Conservation (phyloP, 2,329 filamentous ascomycete genomes). For the Fusarium drepaniforme region DNA sequence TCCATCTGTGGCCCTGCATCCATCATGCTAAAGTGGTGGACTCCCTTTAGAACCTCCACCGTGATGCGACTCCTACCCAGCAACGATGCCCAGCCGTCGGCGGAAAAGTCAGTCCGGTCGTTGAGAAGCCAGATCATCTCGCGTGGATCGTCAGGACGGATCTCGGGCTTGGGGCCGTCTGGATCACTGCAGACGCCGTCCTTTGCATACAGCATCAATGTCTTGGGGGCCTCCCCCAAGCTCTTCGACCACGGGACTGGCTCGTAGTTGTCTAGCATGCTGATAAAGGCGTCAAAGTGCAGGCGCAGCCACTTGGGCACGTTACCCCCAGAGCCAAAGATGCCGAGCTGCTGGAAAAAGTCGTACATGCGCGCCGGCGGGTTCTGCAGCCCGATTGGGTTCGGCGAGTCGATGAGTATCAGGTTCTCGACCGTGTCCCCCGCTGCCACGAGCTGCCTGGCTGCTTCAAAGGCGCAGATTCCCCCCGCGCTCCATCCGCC, state of each 20-base stretch:
- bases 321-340: conserved; percentile 74
- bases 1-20: conserved; percentile 35
- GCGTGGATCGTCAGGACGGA: conserved; percentile 60
- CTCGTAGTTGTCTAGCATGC: conserved; percentile 76
- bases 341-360: conserved; percentile 79
- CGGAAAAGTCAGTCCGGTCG: conserved; percentile 75
- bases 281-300: conserved; percentile 78
- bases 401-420: conserved; percentile 75
- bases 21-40: conserved; percentile 41
- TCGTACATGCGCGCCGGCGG: conserved; percentile 73
- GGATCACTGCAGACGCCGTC: conserved; percentile 79
- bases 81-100: conserved; percentile 42
- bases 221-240: conserved; percentile 66
- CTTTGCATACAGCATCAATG: conserved; percentile 77
- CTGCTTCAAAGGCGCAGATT: conserved; percentile 77
- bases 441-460: conserved; percentile 68
- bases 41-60: conserved; percentile 25
- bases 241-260: conserved; percentile 70
- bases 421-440: conserved; percentile 70
- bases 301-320: conserved; percentile 80
- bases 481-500: conserved; percentile 84
- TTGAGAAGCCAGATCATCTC: conserved; percentile 79
- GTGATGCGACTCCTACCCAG: conserved; percentile 15
- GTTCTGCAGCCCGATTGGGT: conserved; percentile 75
- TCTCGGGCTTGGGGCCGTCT: conserved; percentile 69